A percentile compares a stretch with the other conserved stretches of the same genome.
Evolutionary conservation across 352 stramenopile genomes (phyloP).

Genomic region (Phytophthora macrochlamydospora): DNA sequence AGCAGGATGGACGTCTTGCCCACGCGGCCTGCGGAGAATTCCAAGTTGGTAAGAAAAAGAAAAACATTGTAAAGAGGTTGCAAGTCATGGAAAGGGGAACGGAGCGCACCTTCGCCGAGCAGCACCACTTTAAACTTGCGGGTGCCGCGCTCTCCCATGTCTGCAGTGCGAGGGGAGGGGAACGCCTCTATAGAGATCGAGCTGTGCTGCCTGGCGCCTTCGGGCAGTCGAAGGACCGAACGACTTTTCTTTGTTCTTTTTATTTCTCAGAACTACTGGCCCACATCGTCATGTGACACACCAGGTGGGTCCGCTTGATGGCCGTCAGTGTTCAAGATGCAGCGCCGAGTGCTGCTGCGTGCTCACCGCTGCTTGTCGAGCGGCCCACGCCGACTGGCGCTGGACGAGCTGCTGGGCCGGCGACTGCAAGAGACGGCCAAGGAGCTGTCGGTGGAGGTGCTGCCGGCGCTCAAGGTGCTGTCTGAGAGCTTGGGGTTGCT

Average conservation of each 20-base stretch:
- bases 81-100: too few relatives aligned
- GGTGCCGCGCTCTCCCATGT: slow-evolving; percentile 70
- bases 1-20: slow-evolving; percentile 96
- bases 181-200: background rate
- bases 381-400: slow-evolving; percentile 2
- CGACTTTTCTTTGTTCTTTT: slow-evolving; percentile 3
- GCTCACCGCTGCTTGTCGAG: slow-evolving; percentile 9
- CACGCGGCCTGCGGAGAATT: slow-evolving; percentile 76
- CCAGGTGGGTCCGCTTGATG: background rate
- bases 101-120: slow-evolving; percentile 72
- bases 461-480: slow-evolving; percentile 78
- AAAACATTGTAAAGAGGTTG: background rate
- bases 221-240: background rate
- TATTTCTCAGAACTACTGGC: background rate
- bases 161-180: background rate
- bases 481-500: slow-evolving; percentile 72
- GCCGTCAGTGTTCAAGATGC: slow-evolving; percentile 16
- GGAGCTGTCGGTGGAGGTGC: slow-evolving; percentile 61
- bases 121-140: slow-evolving; percentile 89
- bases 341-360: background rate
- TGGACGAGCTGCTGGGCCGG: slow-evolving; percentile 31
- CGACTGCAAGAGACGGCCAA: slow-evolving; percentile 35
- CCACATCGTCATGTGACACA: background rate
- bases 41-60: too few relatives aligned
- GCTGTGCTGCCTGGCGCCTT: background rate